Percentiles rank a stretch among this genome's conserved stretches.
Evolutionary conservation across 2,329 filamentous ascomycete species (phyloP).

Genomic region (Colletotrichum sp.): DNA sequence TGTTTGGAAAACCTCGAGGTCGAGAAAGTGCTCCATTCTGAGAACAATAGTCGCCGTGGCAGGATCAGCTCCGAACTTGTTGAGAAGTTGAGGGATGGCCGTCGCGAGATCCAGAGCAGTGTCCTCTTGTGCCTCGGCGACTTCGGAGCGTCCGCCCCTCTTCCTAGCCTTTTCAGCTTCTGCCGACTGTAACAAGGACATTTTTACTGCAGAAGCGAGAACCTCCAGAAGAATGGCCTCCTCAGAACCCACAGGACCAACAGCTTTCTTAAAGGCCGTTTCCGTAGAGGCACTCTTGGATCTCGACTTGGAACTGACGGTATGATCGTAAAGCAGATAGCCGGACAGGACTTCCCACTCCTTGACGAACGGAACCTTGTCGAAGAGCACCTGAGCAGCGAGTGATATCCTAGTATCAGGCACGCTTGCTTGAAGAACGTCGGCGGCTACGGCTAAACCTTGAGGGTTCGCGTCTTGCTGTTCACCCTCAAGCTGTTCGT

Average conservation of each 20-base stretch:
- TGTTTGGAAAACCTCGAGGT: constrained; percentile 87
- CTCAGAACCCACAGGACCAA: constrained; percentile 76
- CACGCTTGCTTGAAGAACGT: constrained; percentile 66
- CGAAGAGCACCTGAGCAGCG: constrained; percentile 84
- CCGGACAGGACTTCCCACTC: constrained; percentile 90
- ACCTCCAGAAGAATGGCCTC: constrained; percentile 88
- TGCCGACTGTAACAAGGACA: constrained; percentile 68
- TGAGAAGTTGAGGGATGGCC: constrained; percentile 84
- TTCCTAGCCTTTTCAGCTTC: constrained; percentile 69
- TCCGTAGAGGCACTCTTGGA: constrained; percentile 63
- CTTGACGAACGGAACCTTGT: constrained; percentile 78
- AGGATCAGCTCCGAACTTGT: constrained; percentile 90
- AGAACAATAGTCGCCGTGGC: constrained; percentile 86
- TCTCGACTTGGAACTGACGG: constrained; percentile 61
- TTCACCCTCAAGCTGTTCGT: constrained; percentile 69
- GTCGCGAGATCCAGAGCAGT: constrained; percentile 78
- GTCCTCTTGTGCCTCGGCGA: constrained; percentile 76
- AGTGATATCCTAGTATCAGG: constrained; percentile 84
- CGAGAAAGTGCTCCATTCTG: constrained; percentile 83
- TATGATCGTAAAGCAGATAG: constrained; percentile 93
- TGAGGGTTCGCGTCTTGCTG: constrained; percentile 48
- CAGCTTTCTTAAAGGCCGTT: constrained; percentile 70
- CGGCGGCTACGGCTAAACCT: constrained; percentile 55
- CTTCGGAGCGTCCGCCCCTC: constrained; percentile 65
- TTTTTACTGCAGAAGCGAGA: constrained; percentile 80